Base-by-base conservation (phyloP, 2,329 filamentous ascomycete species). In the Cladosporium colombiae region DNA sequence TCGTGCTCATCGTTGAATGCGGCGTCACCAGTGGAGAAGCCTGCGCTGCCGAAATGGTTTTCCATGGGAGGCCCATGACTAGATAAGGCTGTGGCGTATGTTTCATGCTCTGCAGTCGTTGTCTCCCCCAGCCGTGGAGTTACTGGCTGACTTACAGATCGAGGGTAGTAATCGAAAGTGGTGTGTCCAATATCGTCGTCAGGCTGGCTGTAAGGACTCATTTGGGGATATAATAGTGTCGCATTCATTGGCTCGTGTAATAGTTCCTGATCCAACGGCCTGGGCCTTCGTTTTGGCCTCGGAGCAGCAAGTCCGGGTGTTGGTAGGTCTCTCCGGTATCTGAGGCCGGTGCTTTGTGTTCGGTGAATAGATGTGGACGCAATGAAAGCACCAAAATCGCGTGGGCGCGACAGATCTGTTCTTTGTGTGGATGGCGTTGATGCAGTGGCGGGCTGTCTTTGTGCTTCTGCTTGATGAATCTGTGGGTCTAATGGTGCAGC, bases 1-100 rank as follows among this genome's bases (percentile, higher is more conserved):
- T 76, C 74, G 53, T 72, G 68, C 52, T 72, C 70, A 58, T 74
- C 70, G 6, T 68, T 68, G 65, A 76, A 74, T 5, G 72, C 70
- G 4, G 68, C 69, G 33, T 74, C 74, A 23, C 58, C 62, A 0
- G 70, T 35, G 10, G 52, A 31, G 25, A 55, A 33, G 7, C 16
- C 18, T 29, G 18, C 3, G 11, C n/a, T 21, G n/a, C n/a, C 11
- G 1, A n/a, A 21, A 11, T 31, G 7, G 7, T n/a, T 33, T 14
- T 55, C 52, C 16, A 14, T 5, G 4, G 18, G 18, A 21, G 50
- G 50, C 10, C 50, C 50, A 27, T 27, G 8, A 10, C 25, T 53
- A 10, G 52, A n/a, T 21, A 55, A 31, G 5, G 27, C 8, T 55
- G 52, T 55, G 31, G 52, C 18, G 29, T 55, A 55, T n/a, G 25